A percentile compares a stretch with the other conserved stretches of the same genome.
Evolutionary conservation across 495 filamentous ascomycete species (phyloP).

Genomic region (Aspergillus biplanus): DNA sequence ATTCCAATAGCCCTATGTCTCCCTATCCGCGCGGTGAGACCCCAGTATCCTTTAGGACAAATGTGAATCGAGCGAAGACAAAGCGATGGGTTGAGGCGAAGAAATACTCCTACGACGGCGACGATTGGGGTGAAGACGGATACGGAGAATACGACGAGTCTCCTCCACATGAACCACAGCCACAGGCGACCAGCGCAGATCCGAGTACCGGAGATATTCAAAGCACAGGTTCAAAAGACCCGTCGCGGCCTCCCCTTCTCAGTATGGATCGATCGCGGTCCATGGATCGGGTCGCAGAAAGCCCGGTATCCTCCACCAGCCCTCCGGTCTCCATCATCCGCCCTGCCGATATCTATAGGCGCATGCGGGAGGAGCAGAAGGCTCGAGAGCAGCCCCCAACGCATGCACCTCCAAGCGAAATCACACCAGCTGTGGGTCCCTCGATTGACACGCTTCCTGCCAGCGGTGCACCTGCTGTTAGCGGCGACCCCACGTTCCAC

Average conservation of each 20-base stretch:
- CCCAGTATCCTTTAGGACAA: slow-evolving; percentile 69
- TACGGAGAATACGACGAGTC: slow-evolving; percentile 71
- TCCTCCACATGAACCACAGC: slow-evolving; percentile 41
- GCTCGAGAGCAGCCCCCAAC: slow-evolving; percentile 51
- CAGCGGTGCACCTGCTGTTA: slow-evolving; percentile 1
- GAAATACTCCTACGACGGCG: slow-evolving; percentile 84
- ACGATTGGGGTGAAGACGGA: slow-evolving; percentile 90
- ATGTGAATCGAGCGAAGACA: slow-evolving; percentile 89
- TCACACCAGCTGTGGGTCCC: slow-evolving; percentile 5
- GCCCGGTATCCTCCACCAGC: slow-evolving; percentile 23
- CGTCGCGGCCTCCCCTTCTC: slow-evolving; percentile 28
- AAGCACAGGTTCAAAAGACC: slow-evolving; percentile 11
- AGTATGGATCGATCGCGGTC: slow-evolving; percentile 47
- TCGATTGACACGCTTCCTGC: background rate
- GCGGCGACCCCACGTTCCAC: slow-evolving; percentile 4
- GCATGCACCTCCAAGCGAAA: slow-evolving; percentile 8
- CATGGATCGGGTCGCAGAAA: slow-evolving; percentile 33
- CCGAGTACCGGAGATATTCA: slow-evolving; percentile 38
- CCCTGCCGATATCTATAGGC: slow-evolving; percentile 79
- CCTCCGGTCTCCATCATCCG: slow-evolving; percentile 61
- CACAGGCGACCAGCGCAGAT: slow-evolving; percentile 38
- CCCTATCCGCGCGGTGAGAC: slow-evolving; percentile 35
- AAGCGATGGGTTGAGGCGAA: slow-evolving; percentile 95
- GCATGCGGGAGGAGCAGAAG: slow-evolving; percentile 68
- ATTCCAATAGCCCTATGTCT: slow-evolving; percentile 36